Base-by-base conservation (phyloP, 2,329 filamentous ascomycete species). In the Xylariaceae sp. region DNA sequence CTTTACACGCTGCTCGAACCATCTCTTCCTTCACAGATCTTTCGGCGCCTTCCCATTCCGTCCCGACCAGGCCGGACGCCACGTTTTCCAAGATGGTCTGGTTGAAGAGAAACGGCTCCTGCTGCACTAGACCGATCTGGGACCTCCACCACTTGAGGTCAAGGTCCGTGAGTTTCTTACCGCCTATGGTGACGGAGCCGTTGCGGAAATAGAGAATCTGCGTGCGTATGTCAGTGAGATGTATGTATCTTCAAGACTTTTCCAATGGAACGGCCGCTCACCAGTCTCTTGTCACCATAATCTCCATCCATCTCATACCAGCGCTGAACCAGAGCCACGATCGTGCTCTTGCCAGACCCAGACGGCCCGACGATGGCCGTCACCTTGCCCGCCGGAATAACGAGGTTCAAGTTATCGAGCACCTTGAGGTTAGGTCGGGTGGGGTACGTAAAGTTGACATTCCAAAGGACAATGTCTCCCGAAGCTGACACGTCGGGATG, bases 331-430 rank as follows among this genome's bases (percentile, higher is more conserved):
- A 88, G 62, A 0, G 78, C 81, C 0, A 87, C 76, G 12, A 88
- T 76, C 1, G 84, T 88, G 37, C 79, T 85, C 58, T 88, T 88
- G 0, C 84, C 84, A 3, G 74, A 80, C 0, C 84, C 84, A 3
- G 80, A 85, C 1, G 81, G 76, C 0, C 84, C 84, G 11, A 88
- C 83, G 13, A 88, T 80, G 1, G 84, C 84, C 1, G 81, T 86
- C 2, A 78, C 73, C 52, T 84, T 83, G n/a, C 81, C 79, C 13
- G 74, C 69, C 30, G 74, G 69, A 34, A 86, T 73, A 1, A 62
- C 65, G 6, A 85, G 59, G 50, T 70, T 68, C 2, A 85, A 54
- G 2, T 69, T 62, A 48, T 83, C 70, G 1, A 86, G 63, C 1
- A 86, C 74, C 50, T 76, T 77, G 38, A 81, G 71, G 42, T 78